Evolutionary conservation across 2,329 filamentous ascomycete genomes (phyloP).

Genomic region (Monosporascus sp.): DNA sequence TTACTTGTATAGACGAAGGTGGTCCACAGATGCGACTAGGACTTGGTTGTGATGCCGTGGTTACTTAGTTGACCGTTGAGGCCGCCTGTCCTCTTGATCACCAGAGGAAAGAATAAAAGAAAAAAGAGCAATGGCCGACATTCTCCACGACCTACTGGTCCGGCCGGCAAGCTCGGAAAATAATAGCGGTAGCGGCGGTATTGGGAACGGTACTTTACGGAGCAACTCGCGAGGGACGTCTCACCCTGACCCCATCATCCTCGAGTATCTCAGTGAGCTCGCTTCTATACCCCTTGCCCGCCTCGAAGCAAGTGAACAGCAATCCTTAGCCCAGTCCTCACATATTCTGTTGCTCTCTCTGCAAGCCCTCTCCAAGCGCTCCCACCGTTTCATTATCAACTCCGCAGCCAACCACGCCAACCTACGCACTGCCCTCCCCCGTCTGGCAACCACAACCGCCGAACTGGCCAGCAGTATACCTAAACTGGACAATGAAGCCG

Average conservation of each 20-base stretch:
- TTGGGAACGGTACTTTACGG: constrained; percentile 33
- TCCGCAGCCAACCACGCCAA: constrained; percentile 74
- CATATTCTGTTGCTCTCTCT: constrained; percentile 78
- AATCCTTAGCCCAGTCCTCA: constrained; percentile 72
- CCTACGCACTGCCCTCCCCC: constrained; percentile 66
- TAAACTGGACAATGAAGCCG: constrained; percentile 70
- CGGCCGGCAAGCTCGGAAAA: constrained; percentile 38
- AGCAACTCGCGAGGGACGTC: constrained; percentile 33
- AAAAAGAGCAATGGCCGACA: constrained; percentile 54
- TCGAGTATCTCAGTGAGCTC: constrained; percentile 71
- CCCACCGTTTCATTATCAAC: constrained; percentile 76
- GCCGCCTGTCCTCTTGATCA: too few species aligned
- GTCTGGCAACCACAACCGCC: constrained; percentile 58
- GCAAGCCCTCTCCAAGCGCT: constrained; percentile 83
- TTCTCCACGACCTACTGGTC: constrained; percentile 68
- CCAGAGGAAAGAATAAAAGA: background rate
- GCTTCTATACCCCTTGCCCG: constrained; percentile 70
- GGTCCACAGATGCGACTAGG: background rate
- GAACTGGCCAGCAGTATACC: constrained; percentile 70
- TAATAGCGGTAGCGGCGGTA: background rate
- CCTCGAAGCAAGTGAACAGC: constrained; percentile 69
- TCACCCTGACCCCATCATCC: constrained; percentile 47
- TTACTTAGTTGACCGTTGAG: background rate
- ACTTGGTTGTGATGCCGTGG: background rate
- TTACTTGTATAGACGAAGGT: too few species aligned